Percentiles rank a stretch among this genome's conserved stretches.
These are phyloP conservation scores for Paralagenidium karlingii DNA, from an alignment of 352 stramenopile genomes.

Conservation along the genomic window DNA sequence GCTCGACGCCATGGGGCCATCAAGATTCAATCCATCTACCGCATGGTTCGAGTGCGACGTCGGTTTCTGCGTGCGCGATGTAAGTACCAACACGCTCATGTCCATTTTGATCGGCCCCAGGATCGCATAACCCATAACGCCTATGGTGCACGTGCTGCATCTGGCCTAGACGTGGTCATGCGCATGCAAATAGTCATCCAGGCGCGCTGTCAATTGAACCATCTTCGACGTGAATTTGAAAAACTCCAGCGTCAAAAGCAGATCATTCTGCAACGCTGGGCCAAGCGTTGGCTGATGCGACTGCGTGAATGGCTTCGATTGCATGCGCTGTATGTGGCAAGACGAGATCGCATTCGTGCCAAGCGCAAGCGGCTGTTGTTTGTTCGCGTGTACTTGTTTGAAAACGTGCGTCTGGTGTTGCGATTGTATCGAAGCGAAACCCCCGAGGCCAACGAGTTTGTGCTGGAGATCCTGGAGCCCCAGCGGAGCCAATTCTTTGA, in stretches of 20 bases:
- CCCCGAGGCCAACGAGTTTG: not conserved
- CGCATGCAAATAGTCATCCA: conserved; percentile 13
- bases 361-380: conserved; percentile 25
- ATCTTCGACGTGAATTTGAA: conserved; percentile 14
- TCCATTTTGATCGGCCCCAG: not conserved
- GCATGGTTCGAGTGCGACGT: too few species aligned
- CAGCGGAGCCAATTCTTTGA: too few species aligned
- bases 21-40: conserved; percentile 27
- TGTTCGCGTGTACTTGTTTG: conserved; percentile 12
- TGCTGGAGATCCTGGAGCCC: not conserved
- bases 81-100: conserved; percentile 8
- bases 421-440: conserved; percentile 5
- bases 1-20: conserved; percentile 21
- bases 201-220: conserved; percentile 18
- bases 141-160: conserved; percentile 8
- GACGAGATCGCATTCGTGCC: conserved; percentile 24
- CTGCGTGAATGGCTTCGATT: conserved; percentile 34
- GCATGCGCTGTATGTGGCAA: conserved; percentile 23
- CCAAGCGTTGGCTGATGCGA: conserved; percentile 27
- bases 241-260: too few species aligned
- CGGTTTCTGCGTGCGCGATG: too few species aligned
- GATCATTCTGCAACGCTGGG: too few species aligned
- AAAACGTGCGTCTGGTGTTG: conserved; percentile 4
- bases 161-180: conserved; percentile 2
- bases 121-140: too few species aligned